A percentile compares a stretch with the other conserved stretches of the same genome.
Conservation (phyloP, 352 stramenopile species). For the Phytophthora sp. region DNA sequence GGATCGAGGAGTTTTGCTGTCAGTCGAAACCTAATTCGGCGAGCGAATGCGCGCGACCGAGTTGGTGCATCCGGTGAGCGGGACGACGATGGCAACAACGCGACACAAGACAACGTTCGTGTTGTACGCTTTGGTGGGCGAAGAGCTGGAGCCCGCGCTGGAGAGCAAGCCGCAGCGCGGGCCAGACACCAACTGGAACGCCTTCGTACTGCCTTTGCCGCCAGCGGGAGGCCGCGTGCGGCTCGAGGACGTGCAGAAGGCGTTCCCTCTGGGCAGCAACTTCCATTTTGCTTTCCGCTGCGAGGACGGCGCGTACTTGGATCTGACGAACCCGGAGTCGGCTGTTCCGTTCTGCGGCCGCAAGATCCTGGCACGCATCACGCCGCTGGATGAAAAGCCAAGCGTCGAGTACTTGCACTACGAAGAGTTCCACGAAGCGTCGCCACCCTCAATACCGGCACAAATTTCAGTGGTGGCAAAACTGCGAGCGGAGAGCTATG, state of each 20-base stretch:
- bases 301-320: conserved; percentile 66
- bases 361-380: conserved; percentile 77
- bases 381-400: conserved; percentile 58
- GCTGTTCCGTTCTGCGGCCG: conserved; percentile 65
- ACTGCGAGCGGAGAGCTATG: conserved; percentile 31
- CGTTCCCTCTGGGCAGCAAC: conserved; percentile 69
- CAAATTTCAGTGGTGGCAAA: conserved; percentile 20
- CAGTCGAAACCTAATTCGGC: conserved; percentile 21
- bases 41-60: conserved; percentile 33
- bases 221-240: conserved; percentile 34
- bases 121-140: conserved; percentile 74
- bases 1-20: conserved; percentile 17
- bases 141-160: conserved; percentile 59
- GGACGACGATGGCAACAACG: conserved; percentile 35
- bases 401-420: conserved; percentile 51
- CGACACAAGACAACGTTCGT: conserved; percentile 48
- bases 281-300: conserved; percentile 86
- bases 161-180: conserved; percentile 39
- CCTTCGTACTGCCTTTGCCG: conserved; percentile 54
- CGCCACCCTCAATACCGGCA: not conserved
- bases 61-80: conserved; percentile 39
- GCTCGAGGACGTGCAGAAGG: conserved; percentile 65
- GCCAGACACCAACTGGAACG: conserved; percentile 76
- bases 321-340: conserved; percentile 74
- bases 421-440: conserved; percentile 22